Evolutionary conservation across 805 yeast genomes (phyloP).

Genomic region (Wickerhamomyces chambardii): DNA sequence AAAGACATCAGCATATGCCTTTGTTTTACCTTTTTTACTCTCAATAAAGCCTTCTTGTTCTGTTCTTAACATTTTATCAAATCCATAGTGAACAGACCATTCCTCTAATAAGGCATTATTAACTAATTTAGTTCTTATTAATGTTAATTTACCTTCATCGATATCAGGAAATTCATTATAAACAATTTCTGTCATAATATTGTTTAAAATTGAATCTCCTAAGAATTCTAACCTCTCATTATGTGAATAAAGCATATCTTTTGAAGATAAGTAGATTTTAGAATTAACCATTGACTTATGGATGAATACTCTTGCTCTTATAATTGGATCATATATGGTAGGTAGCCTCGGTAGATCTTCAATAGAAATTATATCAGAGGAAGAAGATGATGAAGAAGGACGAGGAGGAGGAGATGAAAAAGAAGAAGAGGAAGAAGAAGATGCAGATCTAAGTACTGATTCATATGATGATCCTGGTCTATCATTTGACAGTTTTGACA

Average conservation of each 20-base stretch:
- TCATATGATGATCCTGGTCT: too few relatives aligned
- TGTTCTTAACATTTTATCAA: slow-evolving; percentile 46
- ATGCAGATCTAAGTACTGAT: too few relatives aligned
- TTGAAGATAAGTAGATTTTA: slow-evolving; percentile 42
- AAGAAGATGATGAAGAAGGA: background rate
- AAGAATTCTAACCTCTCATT: slow-evolving; percentile 86
- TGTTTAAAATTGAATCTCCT: slow-evolving; percentile 81
- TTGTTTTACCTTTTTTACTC: slow-evolving; percentile 43
- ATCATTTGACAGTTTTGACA: too few relatives aligned
- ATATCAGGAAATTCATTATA: slow-evolving; percentile 59
- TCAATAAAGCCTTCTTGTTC: slow-evolving; percentile 37
- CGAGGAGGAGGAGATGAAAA: too few relatives aligned
- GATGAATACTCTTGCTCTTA: slow-evolving; percentile 65
- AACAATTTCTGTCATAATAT: slow-evolving; percentile 59
- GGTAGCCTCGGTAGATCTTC: slow-evolving; percentile 53
- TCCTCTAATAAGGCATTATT: slow-evolving; percentile 63
- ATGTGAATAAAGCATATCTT: slow-evolving; percentile 52
- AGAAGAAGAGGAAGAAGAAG: too few relatives aligned
- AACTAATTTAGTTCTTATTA: slow-evolving; percentile 59
- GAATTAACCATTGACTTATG: slow-evolving; percentile 69
- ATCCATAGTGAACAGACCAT: slow-evolving; percentile 62
- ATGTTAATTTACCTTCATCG: slow-evolving; percentile 75
- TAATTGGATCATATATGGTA: slow-evolving; percentile 43
- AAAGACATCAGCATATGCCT: slow-evolving; percentile 79
- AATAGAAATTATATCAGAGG: background rate